A percentile compares a stretch with the other conserved stretches of the same genome.
Evolutionary conservation across 1,284 basidiomycete species (phyloP).

Genomic region (Tilletiopsis washingtonensis): DNA sequence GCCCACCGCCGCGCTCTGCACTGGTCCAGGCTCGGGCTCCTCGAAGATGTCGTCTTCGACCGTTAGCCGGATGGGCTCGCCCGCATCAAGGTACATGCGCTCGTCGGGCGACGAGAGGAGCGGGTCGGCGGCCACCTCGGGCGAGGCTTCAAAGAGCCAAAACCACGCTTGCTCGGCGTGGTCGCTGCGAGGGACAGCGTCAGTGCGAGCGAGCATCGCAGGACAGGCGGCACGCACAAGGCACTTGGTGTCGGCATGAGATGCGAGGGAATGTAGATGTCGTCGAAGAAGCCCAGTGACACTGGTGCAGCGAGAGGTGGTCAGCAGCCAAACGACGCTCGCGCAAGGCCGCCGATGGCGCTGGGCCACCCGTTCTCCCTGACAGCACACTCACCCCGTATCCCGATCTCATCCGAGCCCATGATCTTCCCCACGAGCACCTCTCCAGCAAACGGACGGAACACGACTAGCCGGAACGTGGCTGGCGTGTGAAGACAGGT

Average conservation of each 20-base stretch:
- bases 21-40: conserved; percentile 85
- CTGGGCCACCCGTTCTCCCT: too few species aligned
- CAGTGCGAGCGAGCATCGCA: background rate
- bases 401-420: conserved; percentile 70
- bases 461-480: conserved; percentile 80
- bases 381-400: conserved; percentile 68
- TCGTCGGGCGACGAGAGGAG: conserved; percentile 50
- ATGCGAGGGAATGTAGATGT: conserved; percentile 68
- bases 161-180: conserved; percentile 47
- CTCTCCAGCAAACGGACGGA: conserved; percentile 82
- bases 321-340: too few species aligned
- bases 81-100: conserved; percentile 76
- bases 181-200: conserved; percentile 29
- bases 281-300: conserved; percentile 84
- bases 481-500: too few species aligned
- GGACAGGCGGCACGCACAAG: conserved; percentile 55
- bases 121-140: conserved; percentile 29
- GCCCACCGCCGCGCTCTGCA: background rate
- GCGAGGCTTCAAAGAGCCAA: conserved; percentile 48
- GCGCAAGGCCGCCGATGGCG: too few species aligned
- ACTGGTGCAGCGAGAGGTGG: too few species aligned
- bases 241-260: conserved; percentile 65
- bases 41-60: conserved; percentile 81
- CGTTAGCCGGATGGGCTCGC: conserved; percentile 75
- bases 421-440: conserved; percentile 81